These are phyloP conservation scores for Fusarium mexicanum DNA, from an alignment of 2,329 filamentous ascomycete species.

Conservation along the genomic window DNA sequence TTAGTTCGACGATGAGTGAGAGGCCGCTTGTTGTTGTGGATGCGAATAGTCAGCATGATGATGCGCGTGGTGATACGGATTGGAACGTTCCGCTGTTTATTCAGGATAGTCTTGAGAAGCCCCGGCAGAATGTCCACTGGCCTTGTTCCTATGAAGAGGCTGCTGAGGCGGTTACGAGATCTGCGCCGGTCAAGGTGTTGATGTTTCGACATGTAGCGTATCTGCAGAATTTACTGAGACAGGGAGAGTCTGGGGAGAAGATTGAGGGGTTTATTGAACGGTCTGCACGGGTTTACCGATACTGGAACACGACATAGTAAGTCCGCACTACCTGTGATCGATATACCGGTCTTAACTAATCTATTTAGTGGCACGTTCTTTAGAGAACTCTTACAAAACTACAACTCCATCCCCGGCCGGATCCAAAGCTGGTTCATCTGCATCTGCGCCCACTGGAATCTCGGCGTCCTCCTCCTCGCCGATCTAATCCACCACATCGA, in stretches of 20 bases:
- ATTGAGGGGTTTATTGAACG: constrained; percentile 60
- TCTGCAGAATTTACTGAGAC: constrained; percentile 61
- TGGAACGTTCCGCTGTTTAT: constrained; percentile 19
- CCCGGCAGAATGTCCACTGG: constrained; percentile 50
- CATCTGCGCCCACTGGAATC: constrained; percentile 66
- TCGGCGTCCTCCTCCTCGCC: constrained; percentile 63
- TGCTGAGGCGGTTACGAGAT: constrained; percentile 57
- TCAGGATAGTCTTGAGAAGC: constrained; percentile 19
- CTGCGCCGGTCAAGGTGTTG: constrained; percentile 66
- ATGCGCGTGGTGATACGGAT: neutral
- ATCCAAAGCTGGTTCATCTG: constrained; percentile 69
- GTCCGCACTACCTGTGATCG: neutral
- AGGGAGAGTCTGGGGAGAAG: constrained; percentile 44
- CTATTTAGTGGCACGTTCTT: constrained; percentile 55
- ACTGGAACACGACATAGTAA: constrained; percentile 62
- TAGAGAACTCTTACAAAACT: constrained; percentile 58
- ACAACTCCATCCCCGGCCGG: constrained; percentile 59
- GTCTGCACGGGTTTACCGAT: constrained; percentile 59
- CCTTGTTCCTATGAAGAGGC: constrained; percentile 63
- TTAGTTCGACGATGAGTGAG: constrained; percentile 62
- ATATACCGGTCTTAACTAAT: neutral
- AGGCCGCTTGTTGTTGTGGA: constrained; percentile 47
- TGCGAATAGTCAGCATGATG: constrained; percentile 50
- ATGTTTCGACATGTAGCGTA: constrained; percentile 64
- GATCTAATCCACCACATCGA: constrained; percentile 64